These are phyloP conservation scores for Amanita polypyramis DNA, from an alignment of 768 basidiomycete genomes.

Conservation along the genomic window DNA sequence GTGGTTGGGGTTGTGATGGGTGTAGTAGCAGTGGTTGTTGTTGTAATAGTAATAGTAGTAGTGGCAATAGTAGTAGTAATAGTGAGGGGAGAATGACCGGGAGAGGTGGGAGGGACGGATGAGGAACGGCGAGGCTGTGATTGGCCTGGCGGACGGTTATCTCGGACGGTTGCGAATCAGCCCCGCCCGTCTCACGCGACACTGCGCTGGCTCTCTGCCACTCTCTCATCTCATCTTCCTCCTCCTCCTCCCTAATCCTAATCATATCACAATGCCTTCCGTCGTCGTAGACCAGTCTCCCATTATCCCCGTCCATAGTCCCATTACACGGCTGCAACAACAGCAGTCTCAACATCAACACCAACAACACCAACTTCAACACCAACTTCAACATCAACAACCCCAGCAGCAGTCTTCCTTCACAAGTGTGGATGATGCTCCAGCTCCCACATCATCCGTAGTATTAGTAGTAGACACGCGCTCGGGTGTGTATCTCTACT, in stretches of 20 bases:
- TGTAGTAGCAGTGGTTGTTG: too few species aligned
- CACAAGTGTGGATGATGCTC: constrained; percentile 14
- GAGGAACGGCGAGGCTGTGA: constrained; percentile 21
- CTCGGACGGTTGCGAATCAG: not conserved
- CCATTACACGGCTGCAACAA: constrained; percentile 34
- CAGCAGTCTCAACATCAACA: constrained; percentile 10
- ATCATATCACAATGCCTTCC: constrained; percentile 48
- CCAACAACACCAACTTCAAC: not conserved
- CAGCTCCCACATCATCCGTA: too few species aligned
- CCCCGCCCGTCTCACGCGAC: constrained; percentile 12
- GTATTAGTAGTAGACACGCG: constrained; percentile 19
- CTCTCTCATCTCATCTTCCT: not conserved
- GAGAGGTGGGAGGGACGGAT: constrained; percentile 8
- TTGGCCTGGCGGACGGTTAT: constrained; percentile 20
- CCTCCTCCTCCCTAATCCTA: not conserved
- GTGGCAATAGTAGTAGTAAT: too few species aligned
- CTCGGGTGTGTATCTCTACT: constrained; percentile 13
- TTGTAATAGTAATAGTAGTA: too few species aligned
- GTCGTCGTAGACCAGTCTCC: constrained; percentile 44
- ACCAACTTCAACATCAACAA: not conserved
- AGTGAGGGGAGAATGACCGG: not conserved
- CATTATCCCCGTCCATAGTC: constrained; percentile 38
- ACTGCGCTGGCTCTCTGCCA: constrained; percentile 14
- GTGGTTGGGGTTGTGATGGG: not conserved
- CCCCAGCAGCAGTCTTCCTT: too few species aligned